A percentile compares a stretch with the other conserved stretches of the same genome.
Conservation (phyloP, 2,329 filamentous ascomycete genomes). For the Chrysosporium queenslandicum region DNA sequence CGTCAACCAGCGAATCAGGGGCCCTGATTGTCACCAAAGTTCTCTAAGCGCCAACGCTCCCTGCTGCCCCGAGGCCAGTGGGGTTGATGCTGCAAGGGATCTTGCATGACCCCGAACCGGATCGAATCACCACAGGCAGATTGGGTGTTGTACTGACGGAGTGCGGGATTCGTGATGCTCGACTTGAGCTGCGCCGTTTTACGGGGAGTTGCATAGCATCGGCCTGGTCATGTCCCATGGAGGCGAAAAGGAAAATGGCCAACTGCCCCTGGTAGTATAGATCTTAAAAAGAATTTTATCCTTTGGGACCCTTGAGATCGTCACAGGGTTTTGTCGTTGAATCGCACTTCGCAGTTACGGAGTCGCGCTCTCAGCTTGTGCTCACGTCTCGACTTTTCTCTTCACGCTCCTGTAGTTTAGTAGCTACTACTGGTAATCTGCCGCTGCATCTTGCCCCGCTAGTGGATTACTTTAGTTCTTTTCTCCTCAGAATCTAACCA, state of each 20-base stretch:
- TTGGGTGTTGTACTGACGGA: neutral
- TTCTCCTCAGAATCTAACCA: no score
- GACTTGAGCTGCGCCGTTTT: neutral
- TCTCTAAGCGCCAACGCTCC: neutral
- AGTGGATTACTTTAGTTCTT: no score
- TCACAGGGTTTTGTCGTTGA: neutral
- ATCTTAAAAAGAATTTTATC: neutral
- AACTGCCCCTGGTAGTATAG: neutral
- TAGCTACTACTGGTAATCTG: no score
- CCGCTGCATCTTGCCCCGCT: no score
- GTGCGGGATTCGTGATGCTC: neutral
- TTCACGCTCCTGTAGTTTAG: no score
- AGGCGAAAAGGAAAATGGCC: neutral
- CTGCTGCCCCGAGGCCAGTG: neutral
- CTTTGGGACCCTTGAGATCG: neutral
- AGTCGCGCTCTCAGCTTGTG: no score
- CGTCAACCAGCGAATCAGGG: conserved; percentile 6
- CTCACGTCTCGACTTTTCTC: no score
- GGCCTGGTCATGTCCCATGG: no score
- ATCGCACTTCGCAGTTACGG: conserved; percentile 1
- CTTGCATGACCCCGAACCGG: neutral
- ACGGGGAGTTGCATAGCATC: neutral
- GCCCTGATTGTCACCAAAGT: neutral
- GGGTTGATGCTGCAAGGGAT: conserved; percentile 1
- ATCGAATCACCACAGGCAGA: neutral